phyloP scores from a whole-genome alignment of 2,329 filamentous ascomycete genomes.

The Shiraia sp. region DNA sequence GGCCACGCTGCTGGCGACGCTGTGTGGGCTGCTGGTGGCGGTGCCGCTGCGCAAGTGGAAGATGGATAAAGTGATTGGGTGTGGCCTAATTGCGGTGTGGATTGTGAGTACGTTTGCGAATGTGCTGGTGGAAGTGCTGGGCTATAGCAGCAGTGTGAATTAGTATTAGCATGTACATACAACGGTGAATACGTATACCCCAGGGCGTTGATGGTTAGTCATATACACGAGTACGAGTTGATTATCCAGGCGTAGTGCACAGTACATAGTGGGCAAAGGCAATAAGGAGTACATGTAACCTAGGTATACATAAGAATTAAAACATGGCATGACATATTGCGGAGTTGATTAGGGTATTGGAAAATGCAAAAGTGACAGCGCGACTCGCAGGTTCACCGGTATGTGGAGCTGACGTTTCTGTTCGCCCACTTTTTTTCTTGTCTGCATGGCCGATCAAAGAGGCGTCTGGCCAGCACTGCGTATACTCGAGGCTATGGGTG shows the following conservation, averaged over 20 bases:
- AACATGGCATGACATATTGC: too few species aligned
- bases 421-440: background rate
- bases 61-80: constrained; percentile 63
- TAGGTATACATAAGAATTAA: too few species aligned
- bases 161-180: constrained; percentile 4
- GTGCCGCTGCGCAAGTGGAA: constrained; percentile 63
- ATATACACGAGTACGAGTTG: too few species aligned
- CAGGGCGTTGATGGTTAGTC: constrained; percentile 1
- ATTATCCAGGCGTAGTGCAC: too few species aligned
- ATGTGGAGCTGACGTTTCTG: background rate
- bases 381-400: background rate
- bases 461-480: too few species aligned
- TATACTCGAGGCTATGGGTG: too few species aligned
- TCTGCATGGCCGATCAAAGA: too few species aligned
- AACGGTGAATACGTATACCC: background rate
- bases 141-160: constrained; percentile 37
- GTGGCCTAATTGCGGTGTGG: constrained; percentile 80
- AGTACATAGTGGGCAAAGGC: too few species aligned
- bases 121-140: constrained; percentile 72
- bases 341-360: too few species aligned
- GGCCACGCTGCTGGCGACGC: constrained; percentile 78
- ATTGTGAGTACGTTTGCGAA: constrained; percentile 77
- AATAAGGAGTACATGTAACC: too few species aligned
- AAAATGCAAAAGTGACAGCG: background rate
- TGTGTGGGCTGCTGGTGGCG: constrained; percentile 75